Evolutionary conservation across 148 eudicot species (phyloP).

Genomic region (Tetragonia tetragonoides): DNA sequence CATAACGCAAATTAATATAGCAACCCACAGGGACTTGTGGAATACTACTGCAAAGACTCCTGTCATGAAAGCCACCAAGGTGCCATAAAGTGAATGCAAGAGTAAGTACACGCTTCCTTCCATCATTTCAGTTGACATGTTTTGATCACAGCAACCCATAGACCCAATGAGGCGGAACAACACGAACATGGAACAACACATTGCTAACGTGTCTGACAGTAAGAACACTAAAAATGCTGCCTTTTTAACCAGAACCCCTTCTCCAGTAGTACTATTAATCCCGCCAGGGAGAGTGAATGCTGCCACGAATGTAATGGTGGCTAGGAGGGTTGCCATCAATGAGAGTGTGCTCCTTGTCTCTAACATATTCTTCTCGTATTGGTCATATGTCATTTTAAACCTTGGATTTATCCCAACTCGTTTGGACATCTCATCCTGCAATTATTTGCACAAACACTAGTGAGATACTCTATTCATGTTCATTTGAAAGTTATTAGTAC

Average conservation of each 20-base stretch:
- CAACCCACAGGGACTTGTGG: slow-evolving; percentile 8
- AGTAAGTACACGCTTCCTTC: neutral
- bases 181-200: slow-evolving; percentile 20
- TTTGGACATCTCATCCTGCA: slow-evolving; percentile 20
- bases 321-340: slow-evolving; percentile 26
- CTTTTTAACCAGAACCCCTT: slow-evolving; percentile 7
- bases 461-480: no score
- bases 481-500: neutral
- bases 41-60: slow-evolving; percentile 4
- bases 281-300: slow-evolving; percentile 28
- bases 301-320: slow-evolving; percentile 26
- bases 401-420: slow-evolving; percentile 8
- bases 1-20: slow-evolving; percentile 4
- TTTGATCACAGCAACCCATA: neutral
- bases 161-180: slow-evolving; percentile 18
- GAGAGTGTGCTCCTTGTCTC: slow-evolving; percentile 21
- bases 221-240: slow-evolving; percentile 11
- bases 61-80: slow-evolving; percentile 13
- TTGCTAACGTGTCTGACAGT: slow-evolving; percentile 9
- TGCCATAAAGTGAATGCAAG: slow-evolving; percentile 1
- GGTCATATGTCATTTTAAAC: slow-evolving; percentile 6
- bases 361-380: neutral
- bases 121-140: neutral
- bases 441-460: neutral
- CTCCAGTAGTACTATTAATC: slow-evolving; percentile 8